Evolutionary conservation across 352 stramenopile species (phyloP).

Genomic region (Globisporangium emineosum): DNA sequence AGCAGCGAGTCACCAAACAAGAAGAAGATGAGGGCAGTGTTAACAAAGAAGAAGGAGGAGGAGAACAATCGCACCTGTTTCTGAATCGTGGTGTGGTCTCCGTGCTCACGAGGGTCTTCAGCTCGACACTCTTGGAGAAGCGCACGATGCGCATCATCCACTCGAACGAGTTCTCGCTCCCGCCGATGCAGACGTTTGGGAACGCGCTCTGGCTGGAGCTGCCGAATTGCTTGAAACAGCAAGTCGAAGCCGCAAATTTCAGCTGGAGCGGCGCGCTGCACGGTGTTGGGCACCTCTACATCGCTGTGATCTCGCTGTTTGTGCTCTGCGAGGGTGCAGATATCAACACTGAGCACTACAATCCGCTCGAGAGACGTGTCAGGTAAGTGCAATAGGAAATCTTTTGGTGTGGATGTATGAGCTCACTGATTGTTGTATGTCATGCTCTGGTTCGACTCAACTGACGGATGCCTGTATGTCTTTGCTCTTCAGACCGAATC

Average conservation of each 20-base stretch:
- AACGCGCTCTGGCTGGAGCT: slow-evolving; percentile 95
- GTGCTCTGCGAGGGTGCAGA: slow-evolving; percentile 86
- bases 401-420: slow-evolving; percentile 29
- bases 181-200: slow-evolving; percentile 94
- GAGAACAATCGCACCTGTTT: slow-evolving; percentile 16
- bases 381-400: too few species aligned
- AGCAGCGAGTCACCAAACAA: not conserved
- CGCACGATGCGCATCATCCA: slow-evolving; percentile 70
- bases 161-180: slow-evolving; percentile 92
- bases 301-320: slow-evolving; percentile 92
- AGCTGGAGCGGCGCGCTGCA: slow-evolving; percentile 61
- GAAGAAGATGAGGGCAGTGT: not conserved
- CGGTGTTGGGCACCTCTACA: slow-evolving; percentile 88
- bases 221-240: slow-evolving; percentile 37
- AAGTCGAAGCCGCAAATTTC: slow-evolving; percentile 33
- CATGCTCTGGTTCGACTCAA: not conserved
- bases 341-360: slow-evolving; percentile 84
- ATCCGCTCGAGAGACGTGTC: slow-evolving; percentile 58
- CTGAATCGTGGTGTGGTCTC: slow-evolving; percentile 75
- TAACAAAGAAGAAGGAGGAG: not conserved
- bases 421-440: not conserved
- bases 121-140: slow-evolving; percentile 85
- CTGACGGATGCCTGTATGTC: not conserved
- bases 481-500: slow-evolving; percentile 45
- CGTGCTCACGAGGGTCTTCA: slow-evolving; percentile 77